Evolutionary conservation across 805 yeast species (phyloP), one percentile per base, ranked within the genome.

Genomic region (Candida khao-thaluensis): DNA sequence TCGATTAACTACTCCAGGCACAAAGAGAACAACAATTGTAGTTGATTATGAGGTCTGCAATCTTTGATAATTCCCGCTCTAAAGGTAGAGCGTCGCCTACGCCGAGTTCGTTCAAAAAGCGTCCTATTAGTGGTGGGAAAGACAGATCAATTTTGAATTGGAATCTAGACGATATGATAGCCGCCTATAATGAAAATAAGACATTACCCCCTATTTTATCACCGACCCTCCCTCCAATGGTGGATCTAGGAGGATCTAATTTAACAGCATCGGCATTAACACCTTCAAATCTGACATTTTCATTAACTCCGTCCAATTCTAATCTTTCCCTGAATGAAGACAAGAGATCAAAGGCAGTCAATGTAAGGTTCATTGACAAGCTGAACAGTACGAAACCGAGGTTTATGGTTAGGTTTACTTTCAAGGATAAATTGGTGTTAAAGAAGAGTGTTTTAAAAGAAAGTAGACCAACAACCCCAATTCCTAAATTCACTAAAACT

Each of bases 121-220:
- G 40, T 5, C 12, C 35, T 14, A 15, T 20, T 12, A 18, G 10
- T 5, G 7, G 18, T 15, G 18, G 26, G 9, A 31, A 20, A 8
- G 26, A 20, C 2, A 31, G 14, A 15, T 20, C 35, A 9, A 6
- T 31, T 4, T 30, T 38, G 14, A 24, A 9, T 15, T 39, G 73
- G 73, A 66, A 65, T 42, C 44, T 69, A 35, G 71, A 69, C 33
- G 72, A 68, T 15, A 52, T 69, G 56, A 40, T 67, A 21, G 17
- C 50, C 23, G 51, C 62, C 18, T 69, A 66, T 47, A 53, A 57
- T 10, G 62, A 63, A 4, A 45, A 50, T 5, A 67, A 68, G 2
- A 21, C 36, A 2, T 54, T 69, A 30, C 74, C 74, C 5, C 62
- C 66, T 1, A 60, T 59, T 5, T 52, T 69, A 17, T 65, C 71